Evolutionary conservation across 2,329 filamentous ascomycete species (phyloP).

Genomic region (Ophiostoma sp.): DNA sequence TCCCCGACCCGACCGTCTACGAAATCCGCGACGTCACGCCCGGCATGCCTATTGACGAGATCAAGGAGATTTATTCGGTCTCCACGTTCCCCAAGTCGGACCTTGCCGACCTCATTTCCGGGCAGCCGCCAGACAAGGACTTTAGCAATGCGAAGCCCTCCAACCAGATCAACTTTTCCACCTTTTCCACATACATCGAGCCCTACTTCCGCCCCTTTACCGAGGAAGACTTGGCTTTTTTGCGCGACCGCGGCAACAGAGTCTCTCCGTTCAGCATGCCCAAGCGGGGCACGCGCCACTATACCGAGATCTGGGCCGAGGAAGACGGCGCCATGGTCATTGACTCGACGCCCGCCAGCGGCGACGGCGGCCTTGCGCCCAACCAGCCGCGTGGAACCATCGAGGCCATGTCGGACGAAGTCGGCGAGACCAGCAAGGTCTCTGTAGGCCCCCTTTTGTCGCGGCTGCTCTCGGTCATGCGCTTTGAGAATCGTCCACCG

Average conservation of each 20-base stretch:
- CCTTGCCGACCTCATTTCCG: constrained; percentile 77
- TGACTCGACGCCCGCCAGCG: constrained; percentile 53
- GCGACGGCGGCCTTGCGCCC: constrained; percentile 61
- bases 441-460: constrained; percentile 83
- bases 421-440: constrained; percentile 82
- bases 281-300: constrained; percentile 75
- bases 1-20: constrained; percentile 87
- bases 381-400: constrained; percentile 82
- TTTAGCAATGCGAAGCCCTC: constrained; percentile 91
- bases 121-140: constrained; percentile 86
- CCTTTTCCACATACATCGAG: constrained; percentile 88
- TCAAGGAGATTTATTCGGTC: constrained; percentile 82
- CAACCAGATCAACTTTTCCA: constrained; percentile 89
- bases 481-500: constrained; percentile 61
- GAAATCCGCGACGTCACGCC: constrained; percentile 73
- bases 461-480: constrained; percentile 72
- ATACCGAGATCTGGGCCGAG: constrained; percentile 87
- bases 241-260: constrained; percentile 85
- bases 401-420: constrained; percentile 78
- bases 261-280: constrained; percentile 80
- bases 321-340: constrained; percentile 79
- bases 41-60: constrained; percentile 78
- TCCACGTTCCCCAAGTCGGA: constrained; percentile 75
- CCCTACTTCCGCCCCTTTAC: constrained; percentile 84
- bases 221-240: constrained; percentile 89